Evolutionary conservation across 164 flowering plant species (phyloP), one percentile per base, ranked within the genome.

Genomic region (Aristolochia fimbriata): DNA sequence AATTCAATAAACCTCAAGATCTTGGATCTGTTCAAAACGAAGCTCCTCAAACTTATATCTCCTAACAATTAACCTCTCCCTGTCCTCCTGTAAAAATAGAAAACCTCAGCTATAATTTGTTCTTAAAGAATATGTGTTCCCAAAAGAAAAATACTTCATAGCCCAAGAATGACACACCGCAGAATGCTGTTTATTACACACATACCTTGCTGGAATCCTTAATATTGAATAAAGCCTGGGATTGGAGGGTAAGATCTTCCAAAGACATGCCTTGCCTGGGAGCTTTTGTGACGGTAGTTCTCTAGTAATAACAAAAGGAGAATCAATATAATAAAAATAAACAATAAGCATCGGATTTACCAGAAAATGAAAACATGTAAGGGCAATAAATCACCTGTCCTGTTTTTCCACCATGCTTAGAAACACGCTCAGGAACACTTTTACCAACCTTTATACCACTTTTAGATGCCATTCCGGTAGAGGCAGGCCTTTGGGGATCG

Each of bases 191-290:
- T 5, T 10, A 0, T 25, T 22, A 14, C n/a, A 24, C 46, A 4
- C 24, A 58, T 71, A 94, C 99, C 96, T 94, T 94, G 72, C 80
- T 87, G 24, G 99, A 94, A 59, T 94, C 99, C 76, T 87, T 91
- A 13, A 83, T 66, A 72, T 80, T 85, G 47, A 94, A 62, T 60
- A 94, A 69, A 60, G 94, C 87, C 73, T 91, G 97, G 13, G 95
- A 81, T 70, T 91, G 97, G 24, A 87, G 71, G 60, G 86, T 77
- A 68, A 85, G 75, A 68, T 93, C 97, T 63, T 93, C 92, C 61
- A 74, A 81, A 53, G 90, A 76, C 77, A 78, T 24, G 0, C 91
- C 96, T 45, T 81, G 67, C 68, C 82, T 86, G 41, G 87, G 65
- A 46, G 81, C 84, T 77, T 81, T 91, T n/a, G 73, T 37, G 24